These are phyloP conservation scores for Chenopodium quinoa DNA, from an alignment of 148 eudicot species.

Conservation along the genomic window DNA sequence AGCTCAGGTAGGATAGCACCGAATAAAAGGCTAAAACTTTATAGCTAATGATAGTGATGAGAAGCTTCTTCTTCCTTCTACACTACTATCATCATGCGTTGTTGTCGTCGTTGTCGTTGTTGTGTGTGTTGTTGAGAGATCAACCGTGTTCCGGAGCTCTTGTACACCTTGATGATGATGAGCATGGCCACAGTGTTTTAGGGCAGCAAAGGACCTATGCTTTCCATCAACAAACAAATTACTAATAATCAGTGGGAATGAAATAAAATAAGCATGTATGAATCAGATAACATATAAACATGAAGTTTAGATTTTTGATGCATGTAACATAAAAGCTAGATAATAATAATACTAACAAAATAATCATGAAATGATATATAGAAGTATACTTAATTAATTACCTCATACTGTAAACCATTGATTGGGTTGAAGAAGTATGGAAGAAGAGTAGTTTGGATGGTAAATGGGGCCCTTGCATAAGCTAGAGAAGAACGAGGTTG, in stretches of 20 bases:
- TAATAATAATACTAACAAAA: too few relatives aligned
- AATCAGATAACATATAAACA: not conserved
- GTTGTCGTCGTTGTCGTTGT: too few relatives aligned
- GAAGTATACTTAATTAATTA: not conserved
- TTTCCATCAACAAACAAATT: not conserved
- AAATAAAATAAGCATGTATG: not conserved
- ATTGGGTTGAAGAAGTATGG: not conserved
- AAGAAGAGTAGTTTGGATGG: not conserved
- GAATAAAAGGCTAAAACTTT: conserved; percentile 1
- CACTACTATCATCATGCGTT: not conserved
- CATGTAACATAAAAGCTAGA: not conserved
- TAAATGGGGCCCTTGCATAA: not conserved
- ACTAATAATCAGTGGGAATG: not conserved
- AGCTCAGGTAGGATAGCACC: conserved; percentile 41
- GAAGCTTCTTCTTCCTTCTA: not conserved
- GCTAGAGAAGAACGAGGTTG: not conserved
- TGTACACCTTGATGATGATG: not conserved
- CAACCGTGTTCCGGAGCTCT: not conserved
- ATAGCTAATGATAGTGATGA: conserved; percentile 2
- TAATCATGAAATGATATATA: not conserved
- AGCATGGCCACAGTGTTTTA: not conserved
- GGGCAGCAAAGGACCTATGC: not conserved
- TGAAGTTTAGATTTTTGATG: not conserved
- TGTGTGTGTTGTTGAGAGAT: not conserved
- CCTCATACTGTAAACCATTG: not conserved